Base-by-base conservation (phyloP, 2,329 filamentous ascomycete genomes). In the Colletotrichum euphorbiae region DNA sequence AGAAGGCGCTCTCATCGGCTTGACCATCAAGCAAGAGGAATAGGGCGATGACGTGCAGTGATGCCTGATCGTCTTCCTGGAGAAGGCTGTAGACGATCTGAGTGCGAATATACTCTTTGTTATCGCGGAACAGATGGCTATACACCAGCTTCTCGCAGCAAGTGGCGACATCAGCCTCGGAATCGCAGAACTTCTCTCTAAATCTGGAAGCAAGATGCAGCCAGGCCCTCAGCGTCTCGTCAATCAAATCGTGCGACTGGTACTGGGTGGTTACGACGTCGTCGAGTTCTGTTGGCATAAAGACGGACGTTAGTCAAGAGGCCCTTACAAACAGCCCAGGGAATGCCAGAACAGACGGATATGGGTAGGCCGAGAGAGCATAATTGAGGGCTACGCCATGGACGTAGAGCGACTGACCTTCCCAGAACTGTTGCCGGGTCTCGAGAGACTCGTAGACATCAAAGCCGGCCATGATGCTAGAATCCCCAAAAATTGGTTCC, bases 11-110 rank as follows among this genome's bases (percentile, higher is more conserved):
- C 75, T 97, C 93, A 77, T 95, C 88, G 48, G 87, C 83, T 68
- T 91, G 90, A 48, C 95, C 96, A 78, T 98, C 94, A 74, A 95
- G 91, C 21, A 98, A 87, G 38, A 99, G 86, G 74, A 98, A 90
- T 70, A 91, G 93, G 24, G 91, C 88, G 68, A 97, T 93, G 69
- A 94, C 85, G 78, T 97, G 92, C 52, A 99, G 84, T n/a, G 90
- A 89, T 38, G 89, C 87, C 17, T 88, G 81, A 72, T 97, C 93
- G 75, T 98, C 94, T 80, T 98, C 96, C 85, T 97, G 86, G 72
- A 98, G 82, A 59, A 99, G 84, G 77, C 93, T 94, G 80, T 97
- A 94, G 72, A 98, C 89, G 75, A 99, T 93, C 81, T 98, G 96
- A 50, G 89, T 92, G 71, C 95, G 92, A 70, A 98, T 92, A 80